A percentile compares a stretch with the other conserved stretches of the same genome.
Conservation (phyloP, 441 rosid genomes). For the Monsonia emarginata region DNA sequence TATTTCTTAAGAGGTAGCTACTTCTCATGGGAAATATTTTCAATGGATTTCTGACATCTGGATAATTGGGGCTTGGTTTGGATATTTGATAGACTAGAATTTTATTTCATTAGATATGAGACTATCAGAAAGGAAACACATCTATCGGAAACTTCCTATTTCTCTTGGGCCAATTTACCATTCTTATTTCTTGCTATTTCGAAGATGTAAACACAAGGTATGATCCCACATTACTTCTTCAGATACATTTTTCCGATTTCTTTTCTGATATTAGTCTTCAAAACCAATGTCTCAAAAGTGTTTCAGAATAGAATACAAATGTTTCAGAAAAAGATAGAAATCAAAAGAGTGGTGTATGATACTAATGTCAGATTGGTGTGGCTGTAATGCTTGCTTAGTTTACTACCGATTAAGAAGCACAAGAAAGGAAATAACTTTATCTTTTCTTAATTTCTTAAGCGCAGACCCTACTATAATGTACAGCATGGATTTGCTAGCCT, state of each 20-base stretch:
- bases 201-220: slow-evolving; percentile 1
- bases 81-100: not conserved
- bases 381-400: not conserved
- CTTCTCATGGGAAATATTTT: slow-evolving; percentile 2
- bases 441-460: not conserved
- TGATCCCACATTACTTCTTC: not conserved
- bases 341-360: too few relatives aligned
- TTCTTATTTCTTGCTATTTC: not conserved
- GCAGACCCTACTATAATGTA: not conserved
- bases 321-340: too few relatives aligned
- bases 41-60: not conserved
- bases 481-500: not conserved
- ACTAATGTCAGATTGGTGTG: not conserved
- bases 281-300: too few relatives aligned
- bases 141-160: not conserved
- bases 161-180: not conserved
- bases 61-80: not conserved
- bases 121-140: not conserved
- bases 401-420: not conserved
- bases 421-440: not conserved
- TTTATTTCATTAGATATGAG: not conserved
- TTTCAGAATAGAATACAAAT: too few relatives aligned
- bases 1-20: not conserved
- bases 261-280: too few relatives aligned
- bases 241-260: too few relatives aligned